These are phyloP conservation scores for Pisolithus tinctorius DNA, from an alignment of 768 basidiomycete genomes.

Conservation along the genomic window DNA sequence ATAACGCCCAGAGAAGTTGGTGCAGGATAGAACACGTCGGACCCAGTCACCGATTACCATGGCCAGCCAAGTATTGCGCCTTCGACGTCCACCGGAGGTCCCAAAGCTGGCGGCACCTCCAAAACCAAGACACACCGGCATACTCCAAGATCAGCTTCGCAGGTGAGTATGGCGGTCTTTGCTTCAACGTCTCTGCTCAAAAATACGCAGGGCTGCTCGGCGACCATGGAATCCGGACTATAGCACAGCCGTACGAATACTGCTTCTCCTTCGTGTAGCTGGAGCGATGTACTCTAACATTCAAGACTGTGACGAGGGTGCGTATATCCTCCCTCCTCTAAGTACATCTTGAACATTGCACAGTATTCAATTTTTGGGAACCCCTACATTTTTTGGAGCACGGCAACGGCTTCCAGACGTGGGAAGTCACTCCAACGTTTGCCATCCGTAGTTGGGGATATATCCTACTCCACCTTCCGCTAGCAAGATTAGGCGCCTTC, in stretches of 20 bases:
- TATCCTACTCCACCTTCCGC: constrained; percentile 71
- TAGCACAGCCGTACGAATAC: constrained; percentile 74
- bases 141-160: constrained; percentile 76
- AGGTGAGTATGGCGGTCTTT: constrained; percentile 36
- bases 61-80: constrained; percentile 41
- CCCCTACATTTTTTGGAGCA: constrained; percentile 87
- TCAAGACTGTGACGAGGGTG: constrained; percentile 96
- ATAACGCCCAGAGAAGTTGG: neutral
- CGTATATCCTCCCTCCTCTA: constrained; percentile 1
- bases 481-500: constrained; percentile 52
- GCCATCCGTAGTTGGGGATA: constrained; percentile 97
- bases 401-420: constrained; percentile 93
- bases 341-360: neutral
- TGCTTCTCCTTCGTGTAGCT: constrained; percentile 72
- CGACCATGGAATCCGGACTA: constrained; percentile 85
- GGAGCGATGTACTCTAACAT: constrained; percentile 95
- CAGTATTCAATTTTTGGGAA: constrained; percentile 99
- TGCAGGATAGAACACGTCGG: neutral
- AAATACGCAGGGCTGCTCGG: constrained; percentile 46
- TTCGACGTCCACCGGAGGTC: constrained; percentile 37
- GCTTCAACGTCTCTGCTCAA: neutral
- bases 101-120: constrained; percentile 19
- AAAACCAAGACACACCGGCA: constrained; percentile 50
- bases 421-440: constrained; percentile 90
- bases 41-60: constrained; percentile 26